Conservation (phyloP, 441 rosid genomes). For the Syzygium malaccense region DNA sequence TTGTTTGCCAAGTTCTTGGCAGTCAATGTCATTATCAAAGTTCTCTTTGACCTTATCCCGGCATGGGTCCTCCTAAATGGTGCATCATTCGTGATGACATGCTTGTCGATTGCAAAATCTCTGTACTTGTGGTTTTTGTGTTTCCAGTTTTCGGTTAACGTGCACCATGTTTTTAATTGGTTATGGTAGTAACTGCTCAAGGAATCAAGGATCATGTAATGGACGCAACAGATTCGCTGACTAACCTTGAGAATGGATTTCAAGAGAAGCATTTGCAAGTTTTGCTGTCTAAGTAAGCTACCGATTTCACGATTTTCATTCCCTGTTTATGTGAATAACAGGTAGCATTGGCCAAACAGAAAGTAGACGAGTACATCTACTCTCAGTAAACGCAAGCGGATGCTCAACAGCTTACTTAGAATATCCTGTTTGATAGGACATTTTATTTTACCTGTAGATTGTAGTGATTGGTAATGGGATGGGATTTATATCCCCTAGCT, state of each 20-base stretch:
- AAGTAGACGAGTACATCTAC: slow-evolving; percentile 54
- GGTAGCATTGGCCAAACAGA: slow-evolving; percentile 66
- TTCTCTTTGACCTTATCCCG: not conserved
- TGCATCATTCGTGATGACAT: not conserved
- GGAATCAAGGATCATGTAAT: not conserved
- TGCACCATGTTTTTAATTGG: not conserved
- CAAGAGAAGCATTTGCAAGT: not conserved
- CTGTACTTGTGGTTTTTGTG: not conserved
- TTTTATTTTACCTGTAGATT: not conserved
- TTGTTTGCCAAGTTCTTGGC: not conserved
- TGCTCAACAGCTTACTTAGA: slow-evolving; percentile 21
- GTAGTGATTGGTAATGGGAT: not conserved
- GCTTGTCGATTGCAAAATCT: not conserved
- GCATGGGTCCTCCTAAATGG: not conserved
- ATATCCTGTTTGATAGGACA: not conserved
- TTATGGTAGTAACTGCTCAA: not conserved
- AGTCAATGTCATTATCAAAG: not conserved
- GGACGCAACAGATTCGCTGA: not conserved
- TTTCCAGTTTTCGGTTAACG: not conserved
- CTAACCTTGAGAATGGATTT: not conserved
- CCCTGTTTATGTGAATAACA: not conserved
- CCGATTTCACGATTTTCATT: not conserved
- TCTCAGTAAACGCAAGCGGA: slow-evolving; percentile 44
- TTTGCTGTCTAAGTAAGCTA: not conserved
- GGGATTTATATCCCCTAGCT: not conserved